These are phyloP conservation scores for Herpetomonas samuelpessoai DNA, from an alignment of 208 protist species.

Conservation along the genomic window DNA sequence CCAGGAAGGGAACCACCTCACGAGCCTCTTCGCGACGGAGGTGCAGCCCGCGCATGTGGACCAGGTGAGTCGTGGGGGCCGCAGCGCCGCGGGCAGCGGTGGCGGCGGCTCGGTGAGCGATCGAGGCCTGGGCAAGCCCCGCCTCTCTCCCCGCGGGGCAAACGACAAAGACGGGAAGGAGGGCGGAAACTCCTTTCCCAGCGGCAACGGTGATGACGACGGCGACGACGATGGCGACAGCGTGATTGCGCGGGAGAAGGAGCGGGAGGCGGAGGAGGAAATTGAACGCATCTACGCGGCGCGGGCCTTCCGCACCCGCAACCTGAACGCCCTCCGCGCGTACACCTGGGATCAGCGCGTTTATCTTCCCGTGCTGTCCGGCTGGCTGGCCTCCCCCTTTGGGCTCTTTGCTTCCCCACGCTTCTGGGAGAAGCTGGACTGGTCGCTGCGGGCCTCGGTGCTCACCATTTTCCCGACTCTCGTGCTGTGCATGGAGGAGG, in stretches of 20 bases:
- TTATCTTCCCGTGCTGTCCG: conserved; percentile 44
- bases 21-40: conserved; percentile 16
- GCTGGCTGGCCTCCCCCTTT: conserved; percentile 44
- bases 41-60: neutral
- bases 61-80: neutral
- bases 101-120: too few relatives aligned
- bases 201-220: conserved; percentile 17
- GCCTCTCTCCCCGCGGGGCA: neutral
- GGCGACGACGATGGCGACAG: conserved; percentile 23
- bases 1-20: conserved; percentile 9
- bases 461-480: conserved; percentile 77
- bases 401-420: conserved; percentile 67
- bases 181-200: conserved; percentile 14
- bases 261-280: conserved; percentile 2
- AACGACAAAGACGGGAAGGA: conserved; percentile 11
- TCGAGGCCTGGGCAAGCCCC: too few relatives aligned
- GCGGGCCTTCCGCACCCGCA: conserved; percentile 41
- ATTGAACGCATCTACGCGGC: conserved; percentile 8
- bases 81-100: neutral
- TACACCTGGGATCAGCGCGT: conserved; percentile 80
- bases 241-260: neutral
- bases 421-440: conserved; percentile 86
- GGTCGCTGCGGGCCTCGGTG: conserved; percentile 67
- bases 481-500: conserved; percentile 70
- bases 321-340: conserved; percentile 66